Conservation (phyloP, 176 grass and related monocot species). For the Triticum monococcum region DNA sequence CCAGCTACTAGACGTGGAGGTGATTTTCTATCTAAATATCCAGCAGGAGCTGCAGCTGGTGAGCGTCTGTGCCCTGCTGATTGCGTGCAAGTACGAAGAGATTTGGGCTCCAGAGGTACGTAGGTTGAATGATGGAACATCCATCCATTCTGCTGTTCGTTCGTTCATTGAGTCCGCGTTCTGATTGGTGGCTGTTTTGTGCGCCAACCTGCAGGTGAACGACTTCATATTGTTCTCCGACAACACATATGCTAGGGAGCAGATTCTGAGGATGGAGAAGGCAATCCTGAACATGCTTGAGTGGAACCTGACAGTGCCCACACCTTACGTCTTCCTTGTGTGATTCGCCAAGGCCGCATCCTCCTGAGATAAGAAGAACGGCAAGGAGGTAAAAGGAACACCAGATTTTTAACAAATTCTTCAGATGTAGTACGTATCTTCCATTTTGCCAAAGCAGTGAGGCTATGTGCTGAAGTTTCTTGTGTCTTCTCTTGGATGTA, state of each 20-base stretch:
- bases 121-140: background rate
- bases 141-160: background rate
- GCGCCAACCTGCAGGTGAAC: no score
- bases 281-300: constrained; percentile 70
- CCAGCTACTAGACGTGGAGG: no score
- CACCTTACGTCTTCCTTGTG: constrained; percentile 60
- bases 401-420: no score
- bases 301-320: constrained; percentile 34
- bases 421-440: no score
- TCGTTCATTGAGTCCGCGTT: background rate
- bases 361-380: constrained; percentile 6
- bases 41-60: constrained; percentile 82
- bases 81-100: constrained; percentile 90
- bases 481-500: constrained; percentile 5
- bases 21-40: no score
- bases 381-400: constrained; percentile 51
- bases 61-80: constrained; percentile 67
- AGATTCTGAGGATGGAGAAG: constrained; percentile 80
- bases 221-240: constrained; percentile 14
- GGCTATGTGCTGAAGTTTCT: background rate
- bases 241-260: constrained; percentile 60
- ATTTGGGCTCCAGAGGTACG: constrained; percentile 88
- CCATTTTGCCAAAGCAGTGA: background rate
- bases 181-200: no score
- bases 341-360: constrained; percentile 68